A percentile compares a stretch with the other conserved stretches of the same genome.
phyloP scores from a whole-genome alignment of 305 asterid species.

The Fraxinus albicans region DNA sequence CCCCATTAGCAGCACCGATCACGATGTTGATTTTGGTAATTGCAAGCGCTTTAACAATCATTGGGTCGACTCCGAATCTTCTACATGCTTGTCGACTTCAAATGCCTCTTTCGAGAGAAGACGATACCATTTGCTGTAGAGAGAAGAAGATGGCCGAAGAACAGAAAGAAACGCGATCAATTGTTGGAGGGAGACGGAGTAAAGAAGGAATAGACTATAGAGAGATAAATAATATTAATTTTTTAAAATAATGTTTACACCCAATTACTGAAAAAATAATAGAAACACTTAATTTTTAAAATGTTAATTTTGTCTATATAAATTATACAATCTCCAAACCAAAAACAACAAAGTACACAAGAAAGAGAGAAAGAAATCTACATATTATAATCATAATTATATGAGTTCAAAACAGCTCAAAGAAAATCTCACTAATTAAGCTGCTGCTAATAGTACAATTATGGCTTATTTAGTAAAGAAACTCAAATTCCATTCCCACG shows the following conservation, averaged over 20 bases:
- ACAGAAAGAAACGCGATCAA: too few relatives aligned
- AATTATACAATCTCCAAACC: not conserved
- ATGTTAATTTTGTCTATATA: not conserved
- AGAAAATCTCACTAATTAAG: not conserved
- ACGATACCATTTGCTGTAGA: too few relatives aligned
- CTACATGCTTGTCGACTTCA: not conserved
- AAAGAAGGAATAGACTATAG: too few relatives aligned
- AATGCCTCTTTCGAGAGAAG: not conserved
- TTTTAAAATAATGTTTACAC: too few relatives aligned
- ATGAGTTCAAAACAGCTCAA: not conserved
- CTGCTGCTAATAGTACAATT: not conserved
- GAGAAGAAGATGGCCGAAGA: too few relatives aligned
- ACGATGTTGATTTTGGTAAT: too few relatives aligned
- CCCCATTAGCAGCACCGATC: not conserved
- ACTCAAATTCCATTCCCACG: not conserved
- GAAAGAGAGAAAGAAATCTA: not conserved
- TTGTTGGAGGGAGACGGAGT: too few relatives aligned
- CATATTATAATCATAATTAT: not conserved
- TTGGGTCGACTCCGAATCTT: not conserved
- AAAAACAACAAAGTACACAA: not conserved
- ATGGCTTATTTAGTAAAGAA: not conserved
- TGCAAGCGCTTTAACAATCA: too few relatives aligned
- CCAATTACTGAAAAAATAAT: too few relatives aligned
- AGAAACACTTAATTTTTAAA: not conserved
- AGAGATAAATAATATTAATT: too few relatives aligned